Evolutionary conservation across 208 protist species (phyloP), one percentile per base, ranked within the genome.

Genomic region (Wallacemonas sp.): DNA sequence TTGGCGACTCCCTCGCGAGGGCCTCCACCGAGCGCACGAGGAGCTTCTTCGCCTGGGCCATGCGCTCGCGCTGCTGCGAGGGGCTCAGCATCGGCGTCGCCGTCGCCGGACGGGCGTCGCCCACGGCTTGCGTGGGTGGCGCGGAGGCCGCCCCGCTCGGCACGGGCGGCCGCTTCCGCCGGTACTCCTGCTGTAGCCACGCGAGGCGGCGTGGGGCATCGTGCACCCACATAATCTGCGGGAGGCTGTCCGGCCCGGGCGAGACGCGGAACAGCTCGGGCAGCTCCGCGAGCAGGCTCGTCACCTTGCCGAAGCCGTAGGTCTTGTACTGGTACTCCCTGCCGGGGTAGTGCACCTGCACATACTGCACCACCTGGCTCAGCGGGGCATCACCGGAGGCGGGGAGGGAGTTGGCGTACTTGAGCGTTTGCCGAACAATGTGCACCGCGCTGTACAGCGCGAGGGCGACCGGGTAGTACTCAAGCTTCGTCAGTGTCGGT

Each of bases 281-380:
- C 52, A 59, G 11, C 31, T 36, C 52, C 3, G 11, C 31, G n/a
- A 59, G 8, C 52, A 59, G 10, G 16, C 31, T 29, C 3, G 31
- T 59, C 52, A 25, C 29, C 31, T 59, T 59, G 25, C 31, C 26
- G n/a, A 59, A 59, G 12, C 52, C 52, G 52, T 59, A 59, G 16
- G 52, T 28, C 32, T 42, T 59, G 52, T 44, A 59, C 26, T 59
- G 52, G 52, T 59, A 59, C 52, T 59, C 31, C 14, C 10, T 20
- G 4, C 11, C 31, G 31, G 52, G 52, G 52, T 42, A 59, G 31
- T 39, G 52, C 7, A 11, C 22, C n/a, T 26, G 7, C 3, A 59
- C 11, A 29, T 44, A 41, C 31, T 42, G 26, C 0, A 59, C 20
- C 11, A 59, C 52, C 18, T 42, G 26, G 52, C 52, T 59, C 52